A percentile compares a stretch with the other conserved stretches of the same genome.
phyloP scores from a whole-genome alignment of 495 filamentous ascomycete species.

The Aspergillus conjunctus region DNA sequence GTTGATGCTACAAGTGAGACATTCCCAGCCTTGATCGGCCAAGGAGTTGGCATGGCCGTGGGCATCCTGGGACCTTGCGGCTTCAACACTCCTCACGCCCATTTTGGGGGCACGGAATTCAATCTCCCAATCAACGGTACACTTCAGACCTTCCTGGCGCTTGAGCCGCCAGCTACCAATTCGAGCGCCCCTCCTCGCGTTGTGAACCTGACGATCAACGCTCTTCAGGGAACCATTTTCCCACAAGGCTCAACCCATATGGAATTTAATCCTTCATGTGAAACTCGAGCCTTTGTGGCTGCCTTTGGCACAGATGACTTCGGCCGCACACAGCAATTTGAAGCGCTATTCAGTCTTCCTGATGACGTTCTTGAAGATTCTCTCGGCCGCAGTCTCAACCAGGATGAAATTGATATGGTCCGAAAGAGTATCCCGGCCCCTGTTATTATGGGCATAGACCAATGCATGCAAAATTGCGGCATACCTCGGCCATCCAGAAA shows the following conservation, averaged over 20 bases:
- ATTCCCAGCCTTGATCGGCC: neutral
- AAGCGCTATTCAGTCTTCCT: neutral
- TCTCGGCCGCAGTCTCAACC: neutral
- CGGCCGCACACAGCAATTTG: neutral
- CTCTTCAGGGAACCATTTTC: neutral
- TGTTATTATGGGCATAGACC: neutral
- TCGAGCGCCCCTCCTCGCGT: neutral
- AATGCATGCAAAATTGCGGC: neutral
- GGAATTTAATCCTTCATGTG: neutral
- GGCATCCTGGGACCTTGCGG: neutral
- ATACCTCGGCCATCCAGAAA: neutral
- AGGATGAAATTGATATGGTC: neutral
- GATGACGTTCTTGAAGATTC: neutral
- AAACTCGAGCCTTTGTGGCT: neutral
- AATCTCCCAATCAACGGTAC: neutral
- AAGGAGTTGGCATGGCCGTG: neutral
- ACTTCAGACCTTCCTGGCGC: neutral
- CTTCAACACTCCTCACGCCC: neutral
- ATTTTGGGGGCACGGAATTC: neutral
- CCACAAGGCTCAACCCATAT: neutral
- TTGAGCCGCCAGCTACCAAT: neutral
- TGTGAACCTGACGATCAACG: neutral
- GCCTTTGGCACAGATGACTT: neutral
- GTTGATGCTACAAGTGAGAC: neutral
- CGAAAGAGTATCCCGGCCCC: neutral